Conservation (phyloP, 495 filamentous ascomycete genomes). For the Tuber umbilicatum region DNA sequence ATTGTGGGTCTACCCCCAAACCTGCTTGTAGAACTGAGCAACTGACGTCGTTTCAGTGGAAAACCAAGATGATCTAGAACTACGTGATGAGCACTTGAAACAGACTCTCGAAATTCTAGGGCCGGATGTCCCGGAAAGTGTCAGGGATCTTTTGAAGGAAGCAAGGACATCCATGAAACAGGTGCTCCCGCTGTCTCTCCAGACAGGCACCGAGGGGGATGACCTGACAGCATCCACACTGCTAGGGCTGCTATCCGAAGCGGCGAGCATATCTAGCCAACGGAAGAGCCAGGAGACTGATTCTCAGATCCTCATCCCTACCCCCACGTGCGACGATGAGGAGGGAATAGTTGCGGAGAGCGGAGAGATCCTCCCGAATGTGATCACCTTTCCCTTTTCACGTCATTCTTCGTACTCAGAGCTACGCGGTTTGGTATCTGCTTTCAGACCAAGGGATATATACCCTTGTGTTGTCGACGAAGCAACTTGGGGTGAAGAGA, state of each 20-base stretch:
- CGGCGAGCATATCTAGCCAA: neutral
- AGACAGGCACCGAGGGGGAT: slow-evolving; percentile 9
- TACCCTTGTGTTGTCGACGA: slow-evolving; percentile 76
- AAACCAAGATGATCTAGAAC: slow-evolving; percentile 34
- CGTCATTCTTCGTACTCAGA: slow-evolving; percentile 83
- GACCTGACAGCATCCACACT: slow-evolving; percentile 18
- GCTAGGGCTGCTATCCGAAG: slow-evolving; percentile 19
- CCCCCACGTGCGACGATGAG: neutral
- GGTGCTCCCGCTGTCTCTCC: slow-evolving; percentile 20
- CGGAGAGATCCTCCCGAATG: slow-evolving; percentile 42
- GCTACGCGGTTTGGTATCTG: slow-evolving; percentile 61
- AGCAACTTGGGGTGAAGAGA: slow-evolving; percentile 54
- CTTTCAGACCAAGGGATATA: slow-evolving; percentile 68
- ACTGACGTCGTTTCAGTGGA: slow-evolving; percentile 16
- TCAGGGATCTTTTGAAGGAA: slow-evolving; percentile 21
- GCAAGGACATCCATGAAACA: slow-evolving; percentile 37
- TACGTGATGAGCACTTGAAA: slow-evolving; percentile 34
- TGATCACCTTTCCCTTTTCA: slow-evolving; percentile 71
- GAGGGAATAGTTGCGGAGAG: slow-evolving; percentile 14
- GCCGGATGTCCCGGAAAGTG: slow-evolving; percentile 12
- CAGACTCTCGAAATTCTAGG: slow-evolving; percentile 32
- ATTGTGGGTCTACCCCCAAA: slow-evolving; percentile 19
- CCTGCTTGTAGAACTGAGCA: neutral
- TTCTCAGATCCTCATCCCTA: neutral
- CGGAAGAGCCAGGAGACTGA: neutral